phyloP scores from a whole-genome alignment of 75 land plant genomes.

The Selaginella tamariscina region DNA sequence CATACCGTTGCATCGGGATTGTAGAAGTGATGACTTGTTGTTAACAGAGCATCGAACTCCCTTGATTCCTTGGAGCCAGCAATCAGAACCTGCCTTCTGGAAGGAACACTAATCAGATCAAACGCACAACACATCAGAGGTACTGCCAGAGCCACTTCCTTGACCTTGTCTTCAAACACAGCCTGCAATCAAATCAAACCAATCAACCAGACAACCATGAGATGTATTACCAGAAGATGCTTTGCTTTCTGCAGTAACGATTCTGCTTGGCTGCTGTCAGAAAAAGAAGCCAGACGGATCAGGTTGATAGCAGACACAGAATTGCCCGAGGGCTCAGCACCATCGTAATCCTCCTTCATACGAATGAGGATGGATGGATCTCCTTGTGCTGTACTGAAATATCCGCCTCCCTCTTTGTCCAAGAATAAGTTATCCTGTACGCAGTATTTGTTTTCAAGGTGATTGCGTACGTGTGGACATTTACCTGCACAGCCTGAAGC shows the following conservation, averaged over 20 bases:
- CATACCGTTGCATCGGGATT: constrained; percentile 60
- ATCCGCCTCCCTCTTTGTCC: constrained; percentile 84
- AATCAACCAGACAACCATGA: constrained; percentile 6
- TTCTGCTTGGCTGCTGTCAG: constrained; percentile 32
- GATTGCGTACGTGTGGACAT: neutral
- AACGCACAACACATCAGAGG: constrained; percentile 95
- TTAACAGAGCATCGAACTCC: constrained; percentile 52
- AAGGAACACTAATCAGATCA: constrained; percentile 55
- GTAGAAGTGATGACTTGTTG: constrained; percentile 45
- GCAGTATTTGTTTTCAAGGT: neutral
- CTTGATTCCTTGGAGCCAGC: constrained; percentile 52
- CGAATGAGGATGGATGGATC: constrained; percentile 85
- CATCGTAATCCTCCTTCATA: constrained; percentile 95
- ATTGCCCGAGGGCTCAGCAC: constrained; percentile 96
- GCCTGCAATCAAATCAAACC: constrained; percentile 39
- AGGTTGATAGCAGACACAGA: constrained; percentile 91
- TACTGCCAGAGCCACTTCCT: constrained; percentile 70
- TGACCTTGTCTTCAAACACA: constrained; percentile 66
- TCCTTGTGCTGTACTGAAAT: constrained; percentile 86
- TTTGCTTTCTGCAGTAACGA: constrained; percentile 51
- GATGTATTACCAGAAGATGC: constrained; percentile 65
- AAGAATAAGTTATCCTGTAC: constrained; percentile 73
- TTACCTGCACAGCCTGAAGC: constrained; percentile 75
- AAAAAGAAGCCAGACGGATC: constrained; percentile 51
- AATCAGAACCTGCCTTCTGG: constrained; percentile 65